phyloP scores from a whole-genome alignment of 2,329 filamentous ascomycete species.

The Pseudohalonectria lignicola region DNA sequence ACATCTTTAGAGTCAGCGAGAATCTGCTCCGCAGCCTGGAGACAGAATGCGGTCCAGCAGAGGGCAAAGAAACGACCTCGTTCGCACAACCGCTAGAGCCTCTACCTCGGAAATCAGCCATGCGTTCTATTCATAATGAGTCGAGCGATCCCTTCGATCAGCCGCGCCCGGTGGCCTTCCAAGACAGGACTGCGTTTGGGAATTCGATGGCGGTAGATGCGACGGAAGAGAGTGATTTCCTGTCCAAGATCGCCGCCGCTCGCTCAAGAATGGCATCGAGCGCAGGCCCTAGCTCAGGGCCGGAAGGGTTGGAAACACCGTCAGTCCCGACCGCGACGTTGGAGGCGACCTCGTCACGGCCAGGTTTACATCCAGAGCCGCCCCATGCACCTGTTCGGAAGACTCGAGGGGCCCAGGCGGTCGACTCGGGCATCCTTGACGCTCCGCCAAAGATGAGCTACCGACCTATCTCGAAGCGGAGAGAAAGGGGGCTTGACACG shows the following conservation, averaged over 20 bases:
- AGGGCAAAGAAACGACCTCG: slow-evolving; percentile 25
- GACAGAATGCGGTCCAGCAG: slow-evolving; percentile 20
- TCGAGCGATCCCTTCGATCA: slow-evolving; percentile 40
- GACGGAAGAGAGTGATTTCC: slow-evolving; percentile 39
- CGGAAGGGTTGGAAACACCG: slow-evolving; percentile 55
- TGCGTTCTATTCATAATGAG: slow-evolving; percentile 24
- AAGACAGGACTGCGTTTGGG: slow-evolving; percentile 25
- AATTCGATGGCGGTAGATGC: slow-evolving; percentile 29
- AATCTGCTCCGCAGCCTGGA: slow-evolving; percentile 36
- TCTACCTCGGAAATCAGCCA: slow-evolving; percentile 26
- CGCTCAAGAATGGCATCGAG: slow-evolving; percentile 31
- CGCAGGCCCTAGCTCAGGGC: slow-evolving; percentile 22
- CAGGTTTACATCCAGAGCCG: slow-evolving; percentile 25
- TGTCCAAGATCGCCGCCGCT: slow-evolving; percentile 42
- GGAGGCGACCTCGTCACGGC: slow-evolving; percentile 23
- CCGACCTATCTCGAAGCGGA: slow-evolving; percentile 32
- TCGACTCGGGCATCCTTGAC: slow-evolving; percentile 41
- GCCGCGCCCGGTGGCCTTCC: slow-evolving; percentile 25
- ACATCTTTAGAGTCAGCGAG: slow-evolving; percentile 72
- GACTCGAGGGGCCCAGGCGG: slow-evolving; percentile 39
- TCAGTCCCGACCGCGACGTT: slow-evolving; percentile 30
- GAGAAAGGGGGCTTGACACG: slow-evolving; percentile 27
- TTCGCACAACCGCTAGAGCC: slow-evolving; percentile 24
- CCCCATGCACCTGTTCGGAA: slow-evolving; percentile 42
- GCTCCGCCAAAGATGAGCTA: slow-evolving; percentile 56